Conservation (phyloP, 768 basidiomycete species). For the Rickenella mellea region DNA sequence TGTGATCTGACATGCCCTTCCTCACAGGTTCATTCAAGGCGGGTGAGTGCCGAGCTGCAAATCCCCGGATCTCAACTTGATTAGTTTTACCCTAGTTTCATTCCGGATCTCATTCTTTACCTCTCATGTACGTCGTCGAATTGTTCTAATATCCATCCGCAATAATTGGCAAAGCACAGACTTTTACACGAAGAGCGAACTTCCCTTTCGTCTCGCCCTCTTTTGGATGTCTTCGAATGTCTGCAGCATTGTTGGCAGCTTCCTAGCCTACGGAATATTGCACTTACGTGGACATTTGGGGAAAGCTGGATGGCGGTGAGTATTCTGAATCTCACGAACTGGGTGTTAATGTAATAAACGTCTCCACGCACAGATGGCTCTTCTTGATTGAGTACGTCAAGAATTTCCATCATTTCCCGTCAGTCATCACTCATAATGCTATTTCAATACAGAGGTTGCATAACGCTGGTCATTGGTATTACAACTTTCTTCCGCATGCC, state of each 20-base stretch:
- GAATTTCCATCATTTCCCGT: not conserved
- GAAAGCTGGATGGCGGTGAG: conserved; percentile 40
- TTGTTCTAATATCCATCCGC: not conserved
- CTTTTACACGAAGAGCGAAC: conserved; percentile 51
- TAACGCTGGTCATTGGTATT: conserved; percentile 45
- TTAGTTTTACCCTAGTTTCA: conserved; percentile 26
- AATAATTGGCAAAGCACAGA: conserved; percentile 18
- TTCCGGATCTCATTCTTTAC: conserved; percentile 53
- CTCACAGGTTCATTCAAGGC: conserved; percentile 34
- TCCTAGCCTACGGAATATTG: conserved; percentile 54
- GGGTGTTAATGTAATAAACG: conserved; percentile 1
- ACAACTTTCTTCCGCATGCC: conserved; percentile 51
- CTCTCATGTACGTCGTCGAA: conserved; percentile 36
- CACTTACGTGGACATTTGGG: conserved; percentile 47
- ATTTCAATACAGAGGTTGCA: conserved; percentile 23
- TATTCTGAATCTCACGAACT: conserved; percentile 1
- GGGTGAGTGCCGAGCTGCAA: conserved; percentile 20
- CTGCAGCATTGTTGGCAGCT: conserved; percentile 38
- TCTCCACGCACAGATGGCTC: conserved; percentile 31
- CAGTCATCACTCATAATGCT: not conserved
- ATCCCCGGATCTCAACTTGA: not conserved
- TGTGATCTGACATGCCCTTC: no score
- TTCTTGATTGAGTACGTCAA: conserved; percentile 40
- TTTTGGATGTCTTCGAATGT: conserved; percentile 45
- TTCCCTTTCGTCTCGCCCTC: conserved; percentile 44